phyloP scores from a whole-genome alignment of 2,329 filamentous ascomycete species.

The Penicillium brasilianum region DNA sequence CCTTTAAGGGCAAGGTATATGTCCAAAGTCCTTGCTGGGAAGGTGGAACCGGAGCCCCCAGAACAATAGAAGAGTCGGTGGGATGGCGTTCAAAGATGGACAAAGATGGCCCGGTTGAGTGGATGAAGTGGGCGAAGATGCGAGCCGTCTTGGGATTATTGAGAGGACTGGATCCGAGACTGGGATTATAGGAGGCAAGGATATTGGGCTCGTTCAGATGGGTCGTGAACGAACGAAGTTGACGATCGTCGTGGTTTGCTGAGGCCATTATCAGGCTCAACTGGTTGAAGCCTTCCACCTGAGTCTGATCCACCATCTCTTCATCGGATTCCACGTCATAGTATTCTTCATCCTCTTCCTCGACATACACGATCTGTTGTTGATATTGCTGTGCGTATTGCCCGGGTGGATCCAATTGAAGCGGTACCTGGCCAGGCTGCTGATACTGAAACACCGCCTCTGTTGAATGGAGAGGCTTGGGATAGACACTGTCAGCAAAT shows the following conservation, averaged over 20 bases:
- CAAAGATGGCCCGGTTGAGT: conserved; percentile 82
- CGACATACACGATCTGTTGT: conserved; percentile 46
- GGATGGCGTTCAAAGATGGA: conserved; percentile 87
- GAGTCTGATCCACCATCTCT: conserved; percentile 53
- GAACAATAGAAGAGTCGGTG: conserved; percentile 70
- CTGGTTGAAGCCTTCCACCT: conserved; percentile 43
- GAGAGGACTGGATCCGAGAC: conserved; percentile 71
- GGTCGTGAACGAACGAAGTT: conserved; percentile 56
- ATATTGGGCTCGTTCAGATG: conserved; percentile 54
- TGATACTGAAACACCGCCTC: conserved; percentile 22
- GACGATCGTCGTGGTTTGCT: conserved; percentile 52
- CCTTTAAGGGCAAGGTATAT: conserved; percentile 80
- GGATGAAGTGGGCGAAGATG: conserved; percentile 90
- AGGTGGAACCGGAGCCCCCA: conserved; percentile 65
- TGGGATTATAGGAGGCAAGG: conserved; percentile 70
- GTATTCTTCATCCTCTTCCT: conserved; percentile 65
- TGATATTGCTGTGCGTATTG: conserved; percentile 23
- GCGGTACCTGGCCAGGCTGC: conserved; percentile 8
- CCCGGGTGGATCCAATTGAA: conserved; percentile 12
- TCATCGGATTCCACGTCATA: conserved; percentile 67
- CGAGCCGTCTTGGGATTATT: conserved; percentile 79
- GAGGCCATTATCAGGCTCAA: conserved; percentile 51
- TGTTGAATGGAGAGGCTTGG: conserved; percentile 11
- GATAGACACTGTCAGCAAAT: not conserved
- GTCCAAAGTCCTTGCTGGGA: conserved; percentile 66